phyloP scores from a whole-genome alignment of 2,329 filamentous ascomycete genomes.

The Rhynchosporium secalis region DNA sequence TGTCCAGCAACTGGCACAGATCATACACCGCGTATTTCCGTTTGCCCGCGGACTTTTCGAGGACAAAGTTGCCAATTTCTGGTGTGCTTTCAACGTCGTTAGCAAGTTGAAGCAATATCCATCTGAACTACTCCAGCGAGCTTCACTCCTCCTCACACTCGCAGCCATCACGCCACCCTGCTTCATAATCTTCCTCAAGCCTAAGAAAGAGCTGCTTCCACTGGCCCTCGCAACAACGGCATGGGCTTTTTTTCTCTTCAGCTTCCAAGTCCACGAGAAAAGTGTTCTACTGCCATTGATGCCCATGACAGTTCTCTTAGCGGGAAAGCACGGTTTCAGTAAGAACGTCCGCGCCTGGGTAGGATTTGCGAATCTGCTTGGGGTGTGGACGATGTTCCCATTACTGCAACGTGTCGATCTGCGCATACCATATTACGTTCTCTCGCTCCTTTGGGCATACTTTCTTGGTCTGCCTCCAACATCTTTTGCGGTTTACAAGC shows the following conservation, averaged over 20 bases:
- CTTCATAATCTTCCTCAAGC: slow-evolving; percentile 74
- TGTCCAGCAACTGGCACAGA: slow-evolving; percentile 76
- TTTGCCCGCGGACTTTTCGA: slow-evolving; percentile 96
- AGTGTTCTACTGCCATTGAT: slow-evolving; percentile 89
- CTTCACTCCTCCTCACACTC: slow-evolving; percentile 73
- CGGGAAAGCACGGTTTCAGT: slow-evolving; percentile 73
- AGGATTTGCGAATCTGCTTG: slow-evolving; percentile 90
- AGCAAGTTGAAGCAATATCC: slow-evolving; percentile 82
- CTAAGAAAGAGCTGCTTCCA: slow-evolving; percentile 74
- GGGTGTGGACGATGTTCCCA: slow-evolving; percentile 91
- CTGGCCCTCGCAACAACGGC: slow-evolving; percentile 79
- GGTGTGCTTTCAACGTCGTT: slow-evolving; percentile 88
- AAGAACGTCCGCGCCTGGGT: slow-evolving; percentile 84
- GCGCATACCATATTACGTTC: slow-evolving; percentile 77
- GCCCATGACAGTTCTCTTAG: slow-evolving; percentile 87
- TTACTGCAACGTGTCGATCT: slow-evolving; percentile 83
- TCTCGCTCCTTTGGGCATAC: slow-evolving; percentile 88
- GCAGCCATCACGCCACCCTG: slow-evolving; percentile 77
- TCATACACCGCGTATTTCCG: slow-evolving; percentile 90
- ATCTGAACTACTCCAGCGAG: slow-evolving; percentile 68
- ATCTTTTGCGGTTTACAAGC: slow-evolving; percentile 67
- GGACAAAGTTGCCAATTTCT: slow-evolving; percentile 98
- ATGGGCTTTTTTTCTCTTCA: slow-evolving; percentile 98
- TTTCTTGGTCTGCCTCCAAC: slow-evolving; percentile 83
- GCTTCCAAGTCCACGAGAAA: slow-evolving; percentile 98